Evolutionary conservation across 108 stramenopile species (phyloP), one percentile per base, ranked within the genome.

Genomic region (Schizochytrium sp.): DNA sequence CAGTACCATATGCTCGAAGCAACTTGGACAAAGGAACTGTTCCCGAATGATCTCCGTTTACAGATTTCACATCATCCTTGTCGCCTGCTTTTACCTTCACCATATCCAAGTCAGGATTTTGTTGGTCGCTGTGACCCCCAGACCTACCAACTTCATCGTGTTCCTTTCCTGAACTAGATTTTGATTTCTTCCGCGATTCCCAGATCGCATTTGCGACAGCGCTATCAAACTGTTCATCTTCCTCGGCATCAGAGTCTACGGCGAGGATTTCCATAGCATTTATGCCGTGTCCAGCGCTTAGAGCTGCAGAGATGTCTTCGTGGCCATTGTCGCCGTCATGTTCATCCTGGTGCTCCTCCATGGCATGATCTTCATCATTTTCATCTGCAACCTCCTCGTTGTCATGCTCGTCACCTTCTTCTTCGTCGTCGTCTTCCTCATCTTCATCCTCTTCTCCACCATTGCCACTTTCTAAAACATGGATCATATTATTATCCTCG

Each of bases 331-430:
- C 72, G 72, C n/a, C 13, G 72, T 15, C 28, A 0, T 28, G 19
- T 13, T 28, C 13, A 1, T 15, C 28, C 41, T 15, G 41, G n/a
- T 15, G 41, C 19, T n/a, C 72, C 0, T 28, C 72, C 19, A 42
- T 42, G 2, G 40, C 72, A 72, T 72, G 41, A 72, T 72, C 72
- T 42, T 72, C 72, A 72, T 72, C 72, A 72, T 49, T 49, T 12
- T 40, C 72, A 72, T 72, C 72, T 4, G 10, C 64, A 3, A 44
- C 64, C 19, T 13, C 15, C 42, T 69, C 12, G 0, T 13, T 44
- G 64, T 3, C 64, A 0, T 69, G 42, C 0, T 69, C 64, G 15
- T 69, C 64, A 7, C 44, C 64, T 1, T 69, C 64, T 1, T 69
- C 64, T 0, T 69, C 15, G 0, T 69, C 64, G 64, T 69, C 64